A percentile compares a stretch with the other conserved stretches of the same genome.
These are phyloP conservation scores for Sporothrix pseudoabietina DNA, from an alignment of 2,329 filamentous ascomycete genomes.

Conservation along the genomic window DNA sequence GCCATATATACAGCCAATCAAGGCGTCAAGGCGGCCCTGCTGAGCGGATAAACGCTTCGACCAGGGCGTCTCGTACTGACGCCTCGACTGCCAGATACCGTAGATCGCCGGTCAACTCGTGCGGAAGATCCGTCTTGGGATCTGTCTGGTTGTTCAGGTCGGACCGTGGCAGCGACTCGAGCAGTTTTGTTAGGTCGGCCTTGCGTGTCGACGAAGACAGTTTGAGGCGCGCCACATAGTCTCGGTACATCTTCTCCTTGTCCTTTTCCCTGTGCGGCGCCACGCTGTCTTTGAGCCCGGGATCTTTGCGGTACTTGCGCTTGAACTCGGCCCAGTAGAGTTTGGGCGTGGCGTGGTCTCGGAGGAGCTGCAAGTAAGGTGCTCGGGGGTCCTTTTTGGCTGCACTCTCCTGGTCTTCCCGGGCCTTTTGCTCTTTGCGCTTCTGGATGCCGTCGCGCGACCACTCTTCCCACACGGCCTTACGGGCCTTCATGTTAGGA, in stretches of 20 bases:
- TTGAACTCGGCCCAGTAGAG: constrained; percentile 98
- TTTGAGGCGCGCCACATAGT: constrained; percentile 69
- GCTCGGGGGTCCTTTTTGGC: constrained; percentile 80
- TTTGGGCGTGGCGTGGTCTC: constrained; percentile 81
- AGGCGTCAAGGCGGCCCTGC: constrained; percentile 59
- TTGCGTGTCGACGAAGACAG: constrained; percentile 67
- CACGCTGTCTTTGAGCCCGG: constrained; percentile 73
- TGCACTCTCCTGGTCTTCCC: constrained; percentile 57
- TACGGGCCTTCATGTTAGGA: constrained; percentile 75
- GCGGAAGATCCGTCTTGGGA: constrained; percentile 58
- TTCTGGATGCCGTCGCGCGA: constrained; percentile 72
- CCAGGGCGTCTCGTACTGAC: constrained; percentile 62
- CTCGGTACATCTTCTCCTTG: constrained; percentile 76
- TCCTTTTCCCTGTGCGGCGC: constrained; percentile 67
- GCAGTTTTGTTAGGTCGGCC: constrained; percentile 66
- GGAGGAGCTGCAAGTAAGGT: constrained; percentile 78
- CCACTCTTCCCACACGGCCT: constrained; percentile 85
- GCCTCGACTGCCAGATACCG: constrained; percentile 69
- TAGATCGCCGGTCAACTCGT: constrained; percentile 64
- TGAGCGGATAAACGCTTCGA: constrained; percentile 67
- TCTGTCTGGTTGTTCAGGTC: constrained; percentile 62
- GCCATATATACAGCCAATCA: background rate
- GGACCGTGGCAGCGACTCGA: constrained; percentile 62
- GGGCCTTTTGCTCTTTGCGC: constrained; percentile 65
- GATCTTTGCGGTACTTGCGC: constrained; percentile 81